Evolutionary conservation across 2,329 filamentous ascomycete genomes (phyloP), one percentile per base, ranked within the genome.

Genomic region (Leptographium flavum): DNA sequence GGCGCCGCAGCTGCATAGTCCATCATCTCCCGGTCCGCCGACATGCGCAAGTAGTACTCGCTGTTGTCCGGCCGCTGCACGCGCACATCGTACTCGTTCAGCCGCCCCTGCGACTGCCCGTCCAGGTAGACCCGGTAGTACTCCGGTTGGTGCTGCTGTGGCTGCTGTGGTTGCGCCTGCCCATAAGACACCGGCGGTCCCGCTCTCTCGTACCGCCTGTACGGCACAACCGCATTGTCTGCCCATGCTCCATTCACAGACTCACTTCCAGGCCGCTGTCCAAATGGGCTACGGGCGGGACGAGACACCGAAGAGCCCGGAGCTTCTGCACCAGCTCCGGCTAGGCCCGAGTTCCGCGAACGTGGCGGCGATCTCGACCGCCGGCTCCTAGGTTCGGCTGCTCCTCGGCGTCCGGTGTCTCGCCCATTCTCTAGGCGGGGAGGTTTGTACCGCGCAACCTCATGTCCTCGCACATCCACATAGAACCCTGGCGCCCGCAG

Each of bases 11-110:
- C 40, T 50, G 39, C 42, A 52, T 32, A 47, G 28, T 48, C 10
- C 35, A 23, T 49, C 50, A 39, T 52, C 50, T 19, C n/a, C n/a
- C 45, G 50, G 3, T 47, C 54, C 7, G 55, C 50, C 5, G 67
- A 67, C 25, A 66, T 62, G 33, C 63, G 61, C 44, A 71, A 61
- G 48, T 66, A 64, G 48, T 71, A 73, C 41, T 68, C 61, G 11
- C 69, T 68, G 10, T 68, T 68, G 19, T 63, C 56, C 2, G 63
- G 58, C 51, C 68, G 65, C 13, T 61, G 59, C 8, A 69, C 63
- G 33, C 66, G 63, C 11, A 70, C 57, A 52, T 74, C 70, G 47
- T 65, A 67, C 5, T 61, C 51, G 39, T 56, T 54, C 5, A 54
- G 49, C 35, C 58, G 57, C n/a, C 51, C 49, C 23, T 49, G 54